Evolutionary conservation across 495 filamentous ascomycete species (phyloP).

Genomic region (Cenococcum geophilum): DNA sequence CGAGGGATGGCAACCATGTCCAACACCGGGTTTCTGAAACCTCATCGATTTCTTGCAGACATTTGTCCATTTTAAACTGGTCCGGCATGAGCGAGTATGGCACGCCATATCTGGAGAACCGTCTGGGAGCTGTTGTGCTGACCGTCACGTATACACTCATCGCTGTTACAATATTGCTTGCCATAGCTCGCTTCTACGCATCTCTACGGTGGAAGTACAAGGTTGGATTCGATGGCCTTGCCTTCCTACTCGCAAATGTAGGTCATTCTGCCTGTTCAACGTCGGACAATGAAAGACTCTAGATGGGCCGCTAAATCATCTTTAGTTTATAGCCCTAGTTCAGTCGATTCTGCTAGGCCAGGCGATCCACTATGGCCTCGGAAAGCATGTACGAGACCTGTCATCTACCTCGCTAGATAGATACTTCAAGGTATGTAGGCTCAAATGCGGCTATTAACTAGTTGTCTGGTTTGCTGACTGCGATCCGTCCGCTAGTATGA

Average conservation of each 20-base stretch:
- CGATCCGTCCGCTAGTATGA: no score
- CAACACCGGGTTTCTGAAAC: no score
- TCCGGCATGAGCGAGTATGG: no score
- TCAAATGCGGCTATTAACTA: no score
- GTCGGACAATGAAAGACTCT: no score
- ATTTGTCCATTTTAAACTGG: no score
- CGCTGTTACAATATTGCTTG: background rate
- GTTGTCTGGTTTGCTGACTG: no score
- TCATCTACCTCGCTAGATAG: background rate
- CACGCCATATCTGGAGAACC: no score
- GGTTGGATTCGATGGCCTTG: background rate
- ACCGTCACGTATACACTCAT: background rate
- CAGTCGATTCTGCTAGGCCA: background rate
- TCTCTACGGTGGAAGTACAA: background rate
- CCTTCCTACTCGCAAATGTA: background rate
- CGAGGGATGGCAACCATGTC: no score
- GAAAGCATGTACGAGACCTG: constrained; percentile 15
- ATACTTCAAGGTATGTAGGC: constrained; percentile 16
- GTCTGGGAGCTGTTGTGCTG: background rate
- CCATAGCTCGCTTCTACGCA: background rate
- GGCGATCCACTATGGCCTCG: constrained; percentile 16
- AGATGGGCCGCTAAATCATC: no score
- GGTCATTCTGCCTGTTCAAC: no score
- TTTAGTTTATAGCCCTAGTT: background rate
- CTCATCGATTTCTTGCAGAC: no score